Conservation (phyloP, 2,329 filamentous ascomycete species). For the Fusarium sp. region DNA sequence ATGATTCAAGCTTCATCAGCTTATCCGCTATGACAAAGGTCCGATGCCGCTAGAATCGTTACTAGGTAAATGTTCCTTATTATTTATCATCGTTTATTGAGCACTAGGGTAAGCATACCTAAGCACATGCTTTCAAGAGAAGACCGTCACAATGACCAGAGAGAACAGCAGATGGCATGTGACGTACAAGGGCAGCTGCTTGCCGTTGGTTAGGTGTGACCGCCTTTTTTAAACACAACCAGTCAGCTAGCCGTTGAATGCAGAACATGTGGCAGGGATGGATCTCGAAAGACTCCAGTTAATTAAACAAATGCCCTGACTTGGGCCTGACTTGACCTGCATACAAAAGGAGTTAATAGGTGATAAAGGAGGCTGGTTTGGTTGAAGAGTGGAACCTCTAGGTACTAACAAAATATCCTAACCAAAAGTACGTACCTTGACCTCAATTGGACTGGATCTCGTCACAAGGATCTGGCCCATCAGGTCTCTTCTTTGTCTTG, state of each 20-base stretch:
- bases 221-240: constrained; percentile 22
- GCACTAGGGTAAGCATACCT: neutral
- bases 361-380: constrained; percentile 18
- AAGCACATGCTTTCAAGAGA: neutral
- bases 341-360: constrained; percentile 23
- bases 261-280: constrained; percentile 27
- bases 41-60: constrained; percentile 24
- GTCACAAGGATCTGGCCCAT: constrained; percentile 40
- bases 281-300: constrained; percentile 1
- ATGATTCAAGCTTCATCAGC: constrained; percentile 29
- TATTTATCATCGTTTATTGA: neutral
- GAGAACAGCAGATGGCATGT: constrained; percentile 5
- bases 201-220: constrained; percentile 9
- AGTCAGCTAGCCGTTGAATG: constrained; percentile 4
- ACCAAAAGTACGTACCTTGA: constrained; percentile 32
- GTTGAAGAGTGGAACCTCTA: constrained; percentile 13
- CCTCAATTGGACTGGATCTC: constrained; percentile 15
- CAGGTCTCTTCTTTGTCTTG: constrained; percentile 31
- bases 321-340: constrained; percentile 14
- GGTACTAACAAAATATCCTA: constrained; percentile 3
- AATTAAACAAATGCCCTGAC: constrained; percentile 14
- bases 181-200: constrained; percentile 7
- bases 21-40: constrained; percentile 24
- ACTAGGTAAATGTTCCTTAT: neutral
- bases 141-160: neutral